phyloP scores from a whole-genome alignment of 257 asterid species.

The Euphrasia confusa region DNA sequence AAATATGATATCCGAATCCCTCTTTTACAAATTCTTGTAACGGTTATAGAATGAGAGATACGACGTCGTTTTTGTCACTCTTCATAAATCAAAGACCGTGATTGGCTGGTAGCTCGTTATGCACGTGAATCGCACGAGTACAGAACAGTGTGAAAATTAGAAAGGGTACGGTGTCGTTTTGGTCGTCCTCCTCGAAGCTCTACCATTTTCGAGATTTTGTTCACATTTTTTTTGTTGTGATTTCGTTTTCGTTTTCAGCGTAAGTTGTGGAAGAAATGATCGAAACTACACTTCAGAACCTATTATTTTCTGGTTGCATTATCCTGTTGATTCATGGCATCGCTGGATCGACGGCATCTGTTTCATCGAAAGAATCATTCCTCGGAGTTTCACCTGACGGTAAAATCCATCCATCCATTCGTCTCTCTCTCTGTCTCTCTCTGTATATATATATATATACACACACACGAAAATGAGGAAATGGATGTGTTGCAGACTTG shows the following conservation, averaged over 20 bases:
- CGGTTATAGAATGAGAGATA: too few relatives aligned
- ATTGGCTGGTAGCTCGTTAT: background rate
- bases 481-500: conserved; percentile 54
- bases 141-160: too few relatives aligned
- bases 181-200: conserved; percentile 14
- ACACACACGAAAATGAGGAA: background rate
- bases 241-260: background rate
- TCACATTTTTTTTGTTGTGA: background rate
- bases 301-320: conserved; percentile 30
- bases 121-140: too few relatives aligned
- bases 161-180: background rate
- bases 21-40: too few relatives aligned
- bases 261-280: conserved; percentile 26
- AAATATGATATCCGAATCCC: too few relatives aligned
- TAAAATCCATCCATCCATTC: conserved; percentile 19
- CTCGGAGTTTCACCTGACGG: conserved; percentile 74
- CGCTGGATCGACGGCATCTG: conserved; percentile 42
- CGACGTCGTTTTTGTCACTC: too few relatives aligned
- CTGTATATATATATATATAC: background rate
- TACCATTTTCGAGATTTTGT: conserved; percentile 1
- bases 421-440: background rate
- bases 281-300: conserved; percentile 14
- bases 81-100: too few relatives aligned
- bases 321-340: conserved; percentile 21
- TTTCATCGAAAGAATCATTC: conserved; percentile 27